Base-by-base conservation (phyloP, 2,329 filamentous ascomycete species). In the Leptosphaerulina australis region DNA sequence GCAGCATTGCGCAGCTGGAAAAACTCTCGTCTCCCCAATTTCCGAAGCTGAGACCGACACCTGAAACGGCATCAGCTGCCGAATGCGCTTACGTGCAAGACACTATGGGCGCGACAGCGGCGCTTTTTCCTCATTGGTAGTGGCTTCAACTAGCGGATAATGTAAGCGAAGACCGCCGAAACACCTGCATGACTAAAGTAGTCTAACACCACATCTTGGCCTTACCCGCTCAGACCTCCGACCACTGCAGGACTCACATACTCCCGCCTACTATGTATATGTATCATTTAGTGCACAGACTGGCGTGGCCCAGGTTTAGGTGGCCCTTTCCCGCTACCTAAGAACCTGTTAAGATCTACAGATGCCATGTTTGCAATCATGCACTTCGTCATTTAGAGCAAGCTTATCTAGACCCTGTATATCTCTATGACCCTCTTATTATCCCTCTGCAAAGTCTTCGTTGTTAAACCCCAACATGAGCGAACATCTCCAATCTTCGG, bases 271-370 rank as follows among this genome's bases (percentile, higher is more conserved):
- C 54, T 38, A 58, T 50, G 48, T 59, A 52, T 56, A 58, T 53
- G 37, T 43, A 58, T 51, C 45, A 53, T 59, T 49, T 37, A 48
- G 50, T 51, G 60, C 59, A 57, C 52, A 44, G 47, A 48, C 49
- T 46, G 44, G 39, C 55, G 38, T 50, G 62, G 66, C 59, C 51
- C 51, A 48, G 50, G 38, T 51, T 60, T 60, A 62, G 62, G 61
- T 64, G 66, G 57, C 59, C 50, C 50, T 55, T 40, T 55, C 51
- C 30, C 51, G 50, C 58, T 50, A 45, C 44, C 38, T 37, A 36
- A 50, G 26, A 31, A 33, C 53, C 40, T 46, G 60, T 65, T 63
- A 66, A 64, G 61, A 65, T 55, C 55, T 58, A 58, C 57, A 34
- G 36, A 47, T 58, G 62, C 59, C 64, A 55, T 56, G 55, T 50